Base-by-base conservation (phyloP, 176 grass and related monocot species). In the Avena eriantha region DNA sequence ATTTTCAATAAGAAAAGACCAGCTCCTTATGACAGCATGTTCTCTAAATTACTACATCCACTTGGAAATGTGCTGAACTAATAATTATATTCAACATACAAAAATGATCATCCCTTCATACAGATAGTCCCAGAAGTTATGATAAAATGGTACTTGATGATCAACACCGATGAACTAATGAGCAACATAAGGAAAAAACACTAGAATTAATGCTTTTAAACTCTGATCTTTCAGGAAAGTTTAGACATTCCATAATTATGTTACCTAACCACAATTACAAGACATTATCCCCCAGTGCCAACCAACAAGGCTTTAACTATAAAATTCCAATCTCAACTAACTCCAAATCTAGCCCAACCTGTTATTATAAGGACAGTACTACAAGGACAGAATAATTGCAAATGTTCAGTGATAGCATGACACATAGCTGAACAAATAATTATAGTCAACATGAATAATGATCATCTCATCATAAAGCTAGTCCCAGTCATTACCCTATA, bases 291-390 rank as follows among this genome's bases (percentile, higher is more conserved):
- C 29, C 59, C 21, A 69, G 29, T 60, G 43, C 29, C 73, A 86
- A 23, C 69, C 76, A 76, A 74, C 80, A 76, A 83, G 58, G 35
- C 8, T 58, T 69, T 22, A 84, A 41, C 61, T 46, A 91, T 29
- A 87, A 84, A 84, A 87, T 61, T 50, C 1, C 21, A 36, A 31
- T 34, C 21, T 76, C 68, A 84, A 84, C 69, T 11, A 87, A 76
- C 85, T 69, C 69, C 58, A 84, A 84, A 87, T 84, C 85, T 19
- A 75, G 39, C 2, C 24, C 10, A 87, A 31, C 36, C 24, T 66
- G 46, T 84, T 57, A 36, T 66, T 67, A 64, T 4, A 72, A 87
- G 10, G 12, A 22, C 68, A n/a, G 41, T 61, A 54, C 49, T 34
- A 71, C 12, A 69, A 69, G 51, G 18, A 61, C 77, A 71, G 8